phyloP scores from a whole-genome alignment of 2,329 filamentous ascomycete species.

The Madurella fahalii region DNA sequence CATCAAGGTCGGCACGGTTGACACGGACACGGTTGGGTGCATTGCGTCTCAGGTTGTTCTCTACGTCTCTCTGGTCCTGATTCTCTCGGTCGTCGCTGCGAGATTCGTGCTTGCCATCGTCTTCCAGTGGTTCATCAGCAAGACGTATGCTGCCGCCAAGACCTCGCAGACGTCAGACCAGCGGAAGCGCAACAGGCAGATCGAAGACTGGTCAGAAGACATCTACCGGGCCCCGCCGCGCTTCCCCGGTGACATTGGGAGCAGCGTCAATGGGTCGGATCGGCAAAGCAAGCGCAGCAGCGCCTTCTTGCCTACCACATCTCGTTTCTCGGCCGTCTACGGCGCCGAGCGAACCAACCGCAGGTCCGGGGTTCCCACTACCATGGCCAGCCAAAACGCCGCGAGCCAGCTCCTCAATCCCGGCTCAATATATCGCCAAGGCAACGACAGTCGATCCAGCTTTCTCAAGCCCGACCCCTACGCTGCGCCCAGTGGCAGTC shows the following conservation, averaged over 20 bases:
- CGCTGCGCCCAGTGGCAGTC: slow-evolving; percentile 45
- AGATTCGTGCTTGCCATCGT: slow-evolving; percentile 86
- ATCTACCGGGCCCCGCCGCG: slow-evolving; percentile 90
- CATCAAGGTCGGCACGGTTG: slow-evolving; percentile 91
- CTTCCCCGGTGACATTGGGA: slow-evolving; percentile 69
- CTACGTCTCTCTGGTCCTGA: slow-evolving; percentile 88
- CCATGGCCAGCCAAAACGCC: slow-evolving; percentile 88
- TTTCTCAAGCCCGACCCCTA: slow-evolving; percentile 60
- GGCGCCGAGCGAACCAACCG: slow-evolving; percentile 60
- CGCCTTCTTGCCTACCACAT: slow-evolving; percentile 84
- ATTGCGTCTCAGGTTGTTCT: slow-evolving; percentile 97
- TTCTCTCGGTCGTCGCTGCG: slow-evolving; percentile 78
- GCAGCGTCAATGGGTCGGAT: slow-evolving; percentile 60
- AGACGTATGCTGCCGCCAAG: slow-evolving; percentile 77
- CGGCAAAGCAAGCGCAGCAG: slow-evolving; percentile 76
- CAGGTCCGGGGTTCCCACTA: slow-evolving; percentile 64
- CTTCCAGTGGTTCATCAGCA: slow-evolving; percentile 95
- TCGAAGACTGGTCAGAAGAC: slow-evolving; percentile 96
- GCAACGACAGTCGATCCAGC: slow-evolving; percentile 60
- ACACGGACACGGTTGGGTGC: slow-evolving; percentile 93
- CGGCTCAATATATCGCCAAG: slow-evolving; percentile 66
- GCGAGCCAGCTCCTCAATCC: slow-evolving; percentile 68
- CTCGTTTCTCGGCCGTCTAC: slow-evolving; percentile 88
- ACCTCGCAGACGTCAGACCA: slow-evolving; percentile 78
- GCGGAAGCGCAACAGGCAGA: slow-evolving; percentile 84